Percentiles rank a stretch among this genome's conserved stretches.
Conservation (phyloP, 768 basidiomycete genomes). For the Tylopilus balloui region DNA sequence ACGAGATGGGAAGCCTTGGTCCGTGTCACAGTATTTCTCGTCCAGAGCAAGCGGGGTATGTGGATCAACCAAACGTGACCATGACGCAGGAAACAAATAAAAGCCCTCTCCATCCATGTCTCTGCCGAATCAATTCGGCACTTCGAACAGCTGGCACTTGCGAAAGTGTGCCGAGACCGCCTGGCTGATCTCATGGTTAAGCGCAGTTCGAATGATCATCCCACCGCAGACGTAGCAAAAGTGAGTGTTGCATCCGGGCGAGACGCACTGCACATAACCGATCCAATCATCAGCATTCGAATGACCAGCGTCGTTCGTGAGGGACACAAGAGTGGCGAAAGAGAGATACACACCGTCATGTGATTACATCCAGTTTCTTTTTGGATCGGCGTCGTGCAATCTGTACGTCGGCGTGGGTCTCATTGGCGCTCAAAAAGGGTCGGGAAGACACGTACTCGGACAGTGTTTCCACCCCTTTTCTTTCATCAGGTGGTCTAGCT, state of each 20-base stretch:
- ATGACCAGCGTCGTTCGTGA: too few species aligned
- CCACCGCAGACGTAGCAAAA: constrained; percentile 53
- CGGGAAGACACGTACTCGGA: constrained; percentile 39
- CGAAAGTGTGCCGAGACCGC: constrained; percentile 33
- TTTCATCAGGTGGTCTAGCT: constrained; percentile 49
- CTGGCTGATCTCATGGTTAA: constrained; percentile 28
- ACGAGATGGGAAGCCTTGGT: too few species aligned
- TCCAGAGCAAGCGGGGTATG: too few species aligned
- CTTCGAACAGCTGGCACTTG: constrained; percentile 36
- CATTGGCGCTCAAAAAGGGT: not conserved
- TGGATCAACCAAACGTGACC: too few species aligned
- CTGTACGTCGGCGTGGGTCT: constrained; percentile 16
- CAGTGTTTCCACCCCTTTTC: constrained; percentile 61
- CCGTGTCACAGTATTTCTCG: too few species aligned
- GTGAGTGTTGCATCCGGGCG: constrained; percentile 57
- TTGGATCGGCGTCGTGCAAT: constrained; percentile 45
- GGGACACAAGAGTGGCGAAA: too few species aligned
- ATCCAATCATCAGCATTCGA: not conserved
- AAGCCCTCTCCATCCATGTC: too few species aligned
- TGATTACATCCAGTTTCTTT: constrained; percentile 55
- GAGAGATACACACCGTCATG: constrained; percentile 41
- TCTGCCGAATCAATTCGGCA: constrained; percentile 25
- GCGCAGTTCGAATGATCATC: constrained; percentile 40
- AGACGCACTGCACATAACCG: constrained; percentile 39
- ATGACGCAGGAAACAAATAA: too few species aligned